phyloP scores from a whole-genome alignment of 768 basidiomycete species.

The Wakefieldia striispora region DNA sequence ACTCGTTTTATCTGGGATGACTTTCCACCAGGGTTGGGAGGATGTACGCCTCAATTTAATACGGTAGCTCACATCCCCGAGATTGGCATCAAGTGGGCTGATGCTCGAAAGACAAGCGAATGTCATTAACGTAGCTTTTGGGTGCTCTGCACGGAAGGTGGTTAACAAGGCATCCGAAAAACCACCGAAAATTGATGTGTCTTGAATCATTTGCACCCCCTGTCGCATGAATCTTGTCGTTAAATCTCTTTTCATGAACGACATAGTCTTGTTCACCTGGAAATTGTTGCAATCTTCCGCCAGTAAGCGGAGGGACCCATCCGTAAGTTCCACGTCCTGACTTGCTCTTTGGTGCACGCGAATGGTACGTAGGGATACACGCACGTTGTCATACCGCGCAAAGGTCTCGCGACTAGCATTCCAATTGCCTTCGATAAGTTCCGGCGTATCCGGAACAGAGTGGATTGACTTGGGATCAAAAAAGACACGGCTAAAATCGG shows the following conservation, averaged over 20 bases:
- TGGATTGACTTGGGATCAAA: conserved; percentile 67
- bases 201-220: conserved; percentile 70
- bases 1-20: conserved; percentile 38
- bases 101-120: conserved; percentile 57
- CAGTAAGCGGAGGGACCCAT: conserved; percentile 61
- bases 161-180: conserved; percentile 60
- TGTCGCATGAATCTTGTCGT: conserved; percentile 25
- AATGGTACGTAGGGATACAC: conserved; percentile 6
- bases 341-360: not conserved
- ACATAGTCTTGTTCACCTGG: conserved; percentile 46
- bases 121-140: conserved; percentile 55
- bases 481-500: conserved; percentile 51
- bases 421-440: conserved; percentile 57
- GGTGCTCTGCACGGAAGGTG: conserved; percentile 64
- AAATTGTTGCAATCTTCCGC: conserved; percentile 75
- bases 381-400: conserved; percentile 53
- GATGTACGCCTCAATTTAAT: not conserved
- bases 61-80: conserved; percentile 43
- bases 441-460: conserved; percentile 55
- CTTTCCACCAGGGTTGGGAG: conserved; percentile 25
- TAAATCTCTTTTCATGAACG: not conserved
- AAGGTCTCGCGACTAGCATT: conserved; percentile 49
- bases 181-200: conserved; percentile 61
- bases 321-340: conserved; percentile 66
- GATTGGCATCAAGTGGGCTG: conserved; percentile 31